Conservation (phyloP, 352 stramenopile genomes). For the Pythium rhizo-oryzae region DNA sequence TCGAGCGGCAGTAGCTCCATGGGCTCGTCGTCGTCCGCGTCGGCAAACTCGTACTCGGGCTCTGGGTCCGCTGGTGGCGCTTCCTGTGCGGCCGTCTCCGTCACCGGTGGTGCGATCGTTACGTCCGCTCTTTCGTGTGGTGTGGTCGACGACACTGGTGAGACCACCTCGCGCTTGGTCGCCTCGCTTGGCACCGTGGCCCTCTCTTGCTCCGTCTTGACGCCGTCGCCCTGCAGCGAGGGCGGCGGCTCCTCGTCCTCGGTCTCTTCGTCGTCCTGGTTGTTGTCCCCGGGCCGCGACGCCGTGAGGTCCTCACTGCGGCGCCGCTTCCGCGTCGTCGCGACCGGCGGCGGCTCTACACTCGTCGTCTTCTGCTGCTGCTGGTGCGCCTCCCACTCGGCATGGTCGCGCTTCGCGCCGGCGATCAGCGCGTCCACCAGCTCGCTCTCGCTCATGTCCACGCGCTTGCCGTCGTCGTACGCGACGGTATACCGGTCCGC, state of each 20-base stretch:
- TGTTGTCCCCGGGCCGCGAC: not conserved
- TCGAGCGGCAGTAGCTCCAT: slow-evolving; percentile 37
- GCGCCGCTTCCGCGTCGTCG: slow-evolving; percentile 12
- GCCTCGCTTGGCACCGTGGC: too few relatives aligned
- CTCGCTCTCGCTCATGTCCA: slow-evolving; percentile 55
- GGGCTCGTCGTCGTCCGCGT: slow-evolving; percentile 32
- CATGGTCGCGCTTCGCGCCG: slow-evolving; percentile 26
- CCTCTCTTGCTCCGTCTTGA: slow-evolving; percentile 4
- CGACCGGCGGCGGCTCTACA: not conserved
- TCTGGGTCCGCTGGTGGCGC: not conserved
- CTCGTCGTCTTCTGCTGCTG: not conserved
- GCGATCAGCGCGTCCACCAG: slow-evolving; percentile 69
- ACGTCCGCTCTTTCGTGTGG: too few relatives aligned
- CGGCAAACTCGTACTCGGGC: not conserved
- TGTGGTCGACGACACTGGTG: too few relatives aligned
- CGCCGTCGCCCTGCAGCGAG: not conserved
- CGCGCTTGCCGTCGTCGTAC: slow-evolving; percentile 50
- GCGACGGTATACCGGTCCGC: slow-evolving; percentile 52
- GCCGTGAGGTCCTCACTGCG: slow-evolving; percentile 14
- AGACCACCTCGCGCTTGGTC: too few relatives aligned
- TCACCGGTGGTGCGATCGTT: not conserved
- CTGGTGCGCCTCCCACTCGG: not conserved
- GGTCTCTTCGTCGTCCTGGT: slow-evolving; percentile 29
- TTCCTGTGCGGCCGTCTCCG: not conserved
- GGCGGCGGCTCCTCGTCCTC: slow-evolving; percentile 23